These are phyloP conservation scores for Boletus patriciae DNA, from an alignment of 768 basidiomycete species.

Conservation along the genomic window DNA sequence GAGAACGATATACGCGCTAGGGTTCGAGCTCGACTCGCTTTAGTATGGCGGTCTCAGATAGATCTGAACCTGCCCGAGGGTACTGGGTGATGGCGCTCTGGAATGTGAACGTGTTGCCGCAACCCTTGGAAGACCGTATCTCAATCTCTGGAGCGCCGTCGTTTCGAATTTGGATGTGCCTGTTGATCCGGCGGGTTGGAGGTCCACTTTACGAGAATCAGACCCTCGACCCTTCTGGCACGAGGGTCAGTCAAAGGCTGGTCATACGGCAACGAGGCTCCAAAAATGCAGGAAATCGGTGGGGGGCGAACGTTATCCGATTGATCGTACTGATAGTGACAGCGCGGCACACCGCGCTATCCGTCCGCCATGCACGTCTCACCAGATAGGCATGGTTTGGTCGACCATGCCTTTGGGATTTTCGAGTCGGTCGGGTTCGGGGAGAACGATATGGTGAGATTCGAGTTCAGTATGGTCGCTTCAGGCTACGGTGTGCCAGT, in stretches of 20 bases:
- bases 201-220: neutral
- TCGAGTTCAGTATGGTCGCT: no score
- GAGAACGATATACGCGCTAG: neutral
- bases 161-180: neutral
- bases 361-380: no score
- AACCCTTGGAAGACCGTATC: constrained; percentile 1
- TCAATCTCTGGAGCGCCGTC: neutral
- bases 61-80: neutral
- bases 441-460: no score
- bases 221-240: constrained; percentile 2
- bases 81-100: neutral
- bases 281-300: neutral
- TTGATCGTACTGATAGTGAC: neutral
- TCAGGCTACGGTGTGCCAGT: no score
- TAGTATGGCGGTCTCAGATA: neutral
- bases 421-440: no score
- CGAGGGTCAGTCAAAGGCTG: neutral
- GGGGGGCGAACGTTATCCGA: neutral
- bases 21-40: neutral
- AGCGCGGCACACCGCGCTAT: no score
- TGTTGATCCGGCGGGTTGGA: neutral
- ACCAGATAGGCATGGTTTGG: no score
- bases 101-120: neutral
- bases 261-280: neutral
- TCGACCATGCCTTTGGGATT: no score